Percentiles rank a stretch among this genome's conserved stretches.
phyloP scores from a whole-genome alignment of 345 rosid species.

The Sonneratia caseolaris region DNA sequence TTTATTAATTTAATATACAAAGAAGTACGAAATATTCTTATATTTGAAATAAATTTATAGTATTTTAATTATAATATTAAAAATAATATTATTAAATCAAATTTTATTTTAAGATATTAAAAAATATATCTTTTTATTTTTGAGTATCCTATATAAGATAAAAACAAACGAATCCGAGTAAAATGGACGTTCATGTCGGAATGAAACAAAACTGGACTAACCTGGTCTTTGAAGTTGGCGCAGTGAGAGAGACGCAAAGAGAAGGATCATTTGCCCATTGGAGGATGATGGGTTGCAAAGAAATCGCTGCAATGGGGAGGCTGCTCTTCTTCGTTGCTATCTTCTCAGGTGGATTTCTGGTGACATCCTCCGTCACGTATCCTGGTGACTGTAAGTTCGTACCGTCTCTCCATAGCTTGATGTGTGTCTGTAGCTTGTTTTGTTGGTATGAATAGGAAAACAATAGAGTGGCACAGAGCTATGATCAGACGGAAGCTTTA shows the following conservation, averaged over 20 bases:
- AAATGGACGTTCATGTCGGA: neutral
- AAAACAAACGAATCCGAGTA: neutral
- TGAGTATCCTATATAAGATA: too few relatives aligned
- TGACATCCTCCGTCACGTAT: constrained; percentile 16
- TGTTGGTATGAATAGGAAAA: neutral
- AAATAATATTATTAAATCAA: too few relatives aligned
- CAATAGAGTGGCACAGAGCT: too few relatives aligned
- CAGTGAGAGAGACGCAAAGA: neutral
- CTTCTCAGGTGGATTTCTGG: constrained; percentile 9
- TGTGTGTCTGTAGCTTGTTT: neutral
- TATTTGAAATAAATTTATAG: too few relatives aligned
- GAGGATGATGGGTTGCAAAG: neutral
- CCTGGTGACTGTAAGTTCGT: constrained; percentile 19
- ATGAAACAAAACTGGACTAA: too few relatives aligned
- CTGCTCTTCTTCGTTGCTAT: constrained; percentile 13
- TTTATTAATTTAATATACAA: too few relatives aligned
- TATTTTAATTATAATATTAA: too few relatives aligned
- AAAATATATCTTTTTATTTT: too few relatives aligned
- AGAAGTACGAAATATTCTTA: too few relatives aligned
- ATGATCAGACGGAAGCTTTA: neutral
- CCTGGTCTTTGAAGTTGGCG: neutral
- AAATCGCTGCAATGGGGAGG: constrained; percentile 6
- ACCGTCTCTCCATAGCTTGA: neutral
- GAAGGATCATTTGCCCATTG: neutral
- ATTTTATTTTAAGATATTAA: too few relatives aligned